Evolutionary conservation across 768 basidiomycete species (phyloP).

Genomic region (Tricholoma sp.): DNA sequence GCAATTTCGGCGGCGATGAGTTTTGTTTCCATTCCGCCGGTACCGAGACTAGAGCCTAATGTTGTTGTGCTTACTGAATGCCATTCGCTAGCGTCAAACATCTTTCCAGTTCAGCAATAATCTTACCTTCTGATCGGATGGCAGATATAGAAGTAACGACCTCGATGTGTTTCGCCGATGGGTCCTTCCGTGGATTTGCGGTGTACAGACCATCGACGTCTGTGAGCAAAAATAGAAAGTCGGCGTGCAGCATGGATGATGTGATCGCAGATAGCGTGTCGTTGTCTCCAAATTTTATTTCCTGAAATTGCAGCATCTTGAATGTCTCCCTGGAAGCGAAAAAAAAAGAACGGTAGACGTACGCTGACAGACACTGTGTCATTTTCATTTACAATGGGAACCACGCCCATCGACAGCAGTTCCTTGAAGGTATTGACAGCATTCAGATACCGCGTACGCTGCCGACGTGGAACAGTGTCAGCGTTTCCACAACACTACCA

Average conservation of each 20-base stretch:
- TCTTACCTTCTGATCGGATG: slow-evolving; percentile 74
- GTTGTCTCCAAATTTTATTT: slow-evolving; percentile 99
- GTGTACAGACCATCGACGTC: slow-evolving; percentile 97
- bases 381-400: slow-evolving; percentile 99
- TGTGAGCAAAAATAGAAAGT: slow-evolving; percentile 93
- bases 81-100: slow-evolving; percentile 1
- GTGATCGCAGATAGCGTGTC: slow-evolving; percentile 98
- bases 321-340: background rate
- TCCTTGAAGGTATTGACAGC: slow-evolving; percentile 95
- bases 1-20: slow-evolving; percentile 98
- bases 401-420: slow-evolving; percentile 86
- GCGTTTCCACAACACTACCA: slow-evolving; percentile 8
- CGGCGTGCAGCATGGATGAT: slow-evolving; percentile 95
- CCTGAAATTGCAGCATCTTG: slow-evolving; percentile 38
- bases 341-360: slow-evolving; percentile 26
- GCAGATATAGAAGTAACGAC: slow-evolving; percentile 78
- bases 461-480: slow-evolving; percentile 16
- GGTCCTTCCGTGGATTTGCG: slow-evolving; percentile 90
- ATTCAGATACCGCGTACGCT: slow-evolving; percentile 95
- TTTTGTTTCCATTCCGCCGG: slow-evolving; percentile 99
- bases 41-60: slow-evolving; percentile 88
- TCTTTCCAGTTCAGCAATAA: background rate
- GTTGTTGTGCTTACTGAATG: slow-evolving; percentile 84
- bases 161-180: slow-evolving; percentile 72
- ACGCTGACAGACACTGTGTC: slow-evolving; percentile 98